phyloP scores from a whole-genome alignment of 129 eudicot genomes.

The Flaveria linearis region DNA sequence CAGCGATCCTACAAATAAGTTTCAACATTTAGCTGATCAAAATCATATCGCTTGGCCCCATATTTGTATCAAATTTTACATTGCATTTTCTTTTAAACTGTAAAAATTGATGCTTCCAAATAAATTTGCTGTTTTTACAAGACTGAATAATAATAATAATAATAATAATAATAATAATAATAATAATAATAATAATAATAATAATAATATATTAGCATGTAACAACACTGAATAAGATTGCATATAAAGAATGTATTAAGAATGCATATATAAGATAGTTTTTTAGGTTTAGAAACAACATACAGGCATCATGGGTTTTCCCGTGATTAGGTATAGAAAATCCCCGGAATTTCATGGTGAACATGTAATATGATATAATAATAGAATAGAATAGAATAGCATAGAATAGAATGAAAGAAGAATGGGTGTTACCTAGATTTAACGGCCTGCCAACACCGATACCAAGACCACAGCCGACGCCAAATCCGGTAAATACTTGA shows the following conservation, averaged over 20 bases:
- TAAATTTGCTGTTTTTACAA: too few species aligned
- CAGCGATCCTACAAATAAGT: too few species aligned
- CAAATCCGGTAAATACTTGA: constrained; percentile 91
- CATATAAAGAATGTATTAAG: too few species aligned
- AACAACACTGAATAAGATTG: too few species aligned
- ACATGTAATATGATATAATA: too few species aligned
- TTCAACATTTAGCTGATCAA: background rate
- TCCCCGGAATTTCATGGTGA: constrained; percentile 44
- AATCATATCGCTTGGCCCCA: background rate
- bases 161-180: too few species aligned
- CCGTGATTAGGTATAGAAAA: constrained; percentile 32
- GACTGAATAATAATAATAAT: too few species aligned
- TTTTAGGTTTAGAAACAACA: background rate
- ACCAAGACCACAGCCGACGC: constrained; percentile 95
- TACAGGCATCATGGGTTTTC: constrained; percentile 34
- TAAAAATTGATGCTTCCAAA: too few species aligned
- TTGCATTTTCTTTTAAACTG: background rate
- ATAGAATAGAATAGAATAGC: too few species aligned
- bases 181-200: too few species aligned
- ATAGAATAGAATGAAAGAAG: background rate
- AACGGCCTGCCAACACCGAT: constrained; percentile 79
- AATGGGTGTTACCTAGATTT: constrained; percentile 46
- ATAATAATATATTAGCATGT: too few species aligned
- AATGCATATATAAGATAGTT: too few species aligned
- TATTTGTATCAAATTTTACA: background rate